phyloP scores from a whole-genome alignment of 1,139 yeast species.

The Suhomyces ambrosiae region DNA sequence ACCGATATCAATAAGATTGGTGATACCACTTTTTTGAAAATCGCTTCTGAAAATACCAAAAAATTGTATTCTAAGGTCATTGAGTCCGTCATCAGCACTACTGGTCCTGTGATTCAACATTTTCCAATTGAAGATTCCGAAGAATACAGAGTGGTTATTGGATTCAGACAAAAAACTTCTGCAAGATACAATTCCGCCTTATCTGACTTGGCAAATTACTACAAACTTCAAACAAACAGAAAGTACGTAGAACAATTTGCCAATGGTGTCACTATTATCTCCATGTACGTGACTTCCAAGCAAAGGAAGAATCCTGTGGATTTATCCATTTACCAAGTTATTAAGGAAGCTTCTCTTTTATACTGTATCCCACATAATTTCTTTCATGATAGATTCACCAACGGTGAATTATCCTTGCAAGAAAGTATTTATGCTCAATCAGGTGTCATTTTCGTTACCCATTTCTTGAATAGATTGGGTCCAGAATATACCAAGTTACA shows the following conservation, averaged over 20 bases:
- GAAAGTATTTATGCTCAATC: slow-evolving; percentile 94
- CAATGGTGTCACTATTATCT: slow-evolving; percentile 83
- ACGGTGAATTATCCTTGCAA: slow-evolving; percentile 84
- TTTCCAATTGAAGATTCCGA: slow-evolving; percentile 81
- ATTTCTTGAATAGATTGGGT: slow-evolving; percentile 91
- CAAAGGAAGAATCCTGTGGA: slow-evolving; percentile 52
- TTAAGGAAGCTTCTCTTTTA: slow-evolving; percentile 89
- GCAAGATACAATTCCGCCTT: slow-evolving; percentile 89
- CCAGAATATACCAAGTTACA: slow-evolving; percentile 79
- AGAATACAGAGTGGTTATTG: slow-evolving; percentile 81
- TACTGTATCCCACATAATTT: slow-evolving; percentile 89
- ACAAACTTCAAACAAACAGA: slow-evolving; percentile 81
- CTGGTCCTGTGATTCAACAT: slow-evolving; percentile 93
- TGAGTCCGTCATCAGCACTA: slow-evolving; percentile 66
- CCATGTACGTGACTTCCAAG: slow-evolving; percentile 76
- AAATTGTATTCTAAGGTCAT: slow-evolving; percentile 73
- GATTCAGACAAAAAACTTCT: slow-evolving; percentile 81
- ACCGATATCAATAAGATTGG: slow-evolving; percentile 67
- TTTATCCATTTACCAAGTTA: slow-evolving; percentile 84
- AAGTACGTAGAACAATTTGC: slow-evolving; percentile 94
- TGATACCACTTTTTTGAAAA: slow-evolving; percentile 76
- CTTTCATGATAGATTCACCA: slow-evolving; percentile 74
- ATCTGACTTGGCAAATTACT: slow-evolving; percentile 85
- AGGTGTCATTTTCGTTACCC: slow-evolving; percentile 90
- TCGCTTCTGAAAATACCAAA: slow-evolving; percentile 81